These are phyloP conservation scores for Gloeopeniophorella convolvens DNA, from an alignment of 768 basidiomycete genomes.

Conservation along the genomic window DNA sequence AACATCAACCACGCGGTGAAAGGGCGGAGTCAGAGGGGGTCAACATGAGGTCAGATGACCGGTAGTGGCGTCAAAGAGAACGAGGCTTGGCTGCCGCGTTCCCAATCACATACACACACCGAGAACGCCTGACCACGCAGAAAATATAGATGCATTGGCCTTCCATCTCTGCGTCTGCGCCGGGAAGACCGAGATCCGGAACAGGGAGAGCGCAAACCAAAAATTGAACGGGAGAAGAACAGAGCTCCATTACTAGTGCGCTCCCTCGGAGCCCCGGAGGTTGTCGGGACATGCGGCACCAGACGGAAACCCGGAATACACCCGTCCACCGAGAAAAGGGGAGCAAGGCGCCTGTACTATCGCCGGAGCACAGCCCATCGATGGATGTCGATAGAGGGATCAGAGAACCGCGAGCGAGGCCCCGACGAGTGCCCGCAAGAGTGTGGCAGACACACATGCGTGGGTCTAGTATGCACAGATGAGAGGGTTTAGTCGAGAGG, in stretches of 20 bases:
- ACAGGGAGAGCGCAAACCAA: background rate
- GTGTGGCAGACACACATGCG: background rate
- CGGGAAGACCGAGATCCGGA: too few species aligned
- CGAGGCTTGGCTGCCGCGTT: background rate
- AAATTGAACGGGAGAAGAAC: background rate
- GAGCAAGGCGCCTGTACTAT: background rate
- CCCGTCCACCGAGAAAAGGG: background rate
- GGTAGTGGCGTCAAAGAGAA: constrained; percentile 1
- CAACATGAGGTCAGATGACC: constrained; percentile 13
- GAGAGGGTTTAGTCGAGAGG: background rate
- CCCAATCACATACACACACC: background rate
- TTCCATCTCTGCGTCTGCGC: too few species aligned
- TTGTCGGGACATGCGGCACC: background rate
- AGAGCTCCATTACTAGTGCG: background rate
- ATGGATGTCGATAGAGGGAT: constrained; percentile 1
- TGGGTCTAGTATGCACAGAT: background rate
- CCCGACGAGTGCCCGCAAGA: background rate
- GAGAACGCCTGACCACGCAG: background rate
- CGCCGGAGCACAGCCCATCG: constrained; percentile 3
- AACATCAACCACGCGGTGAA: constrained; percentile 11
- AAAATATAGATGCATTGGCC: too few species aligned
- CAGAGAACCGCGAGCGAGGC: constrained; percentile 2
- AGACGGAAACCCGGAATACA: background rate
- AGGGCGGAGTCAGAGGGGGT: background rate
- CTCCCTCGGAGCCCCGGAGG: background rate